Evolutionary conservation across 2,329 filamentous ascomycete species (phyloP).

Genomic region (Pseudogymnoascus verrucosus): DNA sequence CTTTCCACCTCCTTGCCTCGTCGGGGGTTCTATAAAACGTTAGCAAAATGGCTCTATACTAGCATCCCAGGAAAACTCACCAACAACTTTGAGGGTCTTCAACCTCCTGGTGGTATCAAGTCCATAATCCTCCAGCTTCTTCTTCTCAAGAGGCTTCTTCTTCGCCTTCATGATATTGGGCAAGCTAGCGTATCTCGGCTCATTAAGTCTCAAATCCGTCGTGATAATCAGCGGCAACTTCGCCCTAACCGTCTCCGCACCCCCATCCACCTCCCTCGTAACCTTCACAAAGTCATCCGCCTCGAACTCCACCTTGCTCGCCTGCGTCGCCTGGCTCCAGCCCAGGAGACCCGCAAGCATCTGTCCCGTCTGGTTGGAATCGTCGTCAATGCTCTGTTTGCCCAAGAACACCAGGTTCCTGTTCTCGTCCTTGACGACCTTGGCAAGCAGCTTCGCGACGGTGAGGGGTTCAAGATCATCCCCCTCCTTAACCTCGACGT

Average conservation of each 20-base stretch:
- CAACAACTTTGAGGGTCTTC: constrained; percentile 83
- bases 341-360: constrained; percentile 90
- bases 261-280: constrained; percentile 89
- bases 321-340: constrained; percentile 94
- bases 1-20: constrained; percentile 88
- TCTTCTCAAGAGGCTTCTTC: constrained; percentile 98
- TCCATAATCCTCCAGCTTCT: constrained; percentile 74
- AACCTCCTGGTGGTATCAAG: constrained; percentile 66
- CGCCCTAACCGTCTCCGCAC: constrained; percentile 78
- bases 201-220: constrained; percentile 88
- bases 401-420: constrained; percentile 89
- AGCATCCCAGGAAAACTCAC: constrained; percentile 40
- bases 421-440: constrained; percentile 73
- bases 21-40: constrained; percentile 60
- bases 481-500: constrained; percentile 71
- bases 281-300: constrained; percentile 66
- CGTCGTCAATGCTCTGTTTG: constrained; percentile 98
- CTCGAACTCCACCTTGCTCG: constrained; percentile 69
- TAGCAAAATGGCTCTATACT: constrained; percentile 11
- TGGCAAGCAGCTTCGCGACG: constrained; percentile 83
- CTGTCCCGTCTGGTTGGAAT: constrained; percentile 91
- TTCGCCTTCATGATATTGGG: constrained; percentile 99
- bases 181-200: constrained; percentile 88
- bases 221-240: constrained; percentile 91
- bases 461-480: constrained; percentile 77